These are phyloP conservation scores for Chrysoporthe austroafricana DNA, from an alignment of 2,329 filamentous ascomycete genomes.

Conservation along the genomic window DNA sequence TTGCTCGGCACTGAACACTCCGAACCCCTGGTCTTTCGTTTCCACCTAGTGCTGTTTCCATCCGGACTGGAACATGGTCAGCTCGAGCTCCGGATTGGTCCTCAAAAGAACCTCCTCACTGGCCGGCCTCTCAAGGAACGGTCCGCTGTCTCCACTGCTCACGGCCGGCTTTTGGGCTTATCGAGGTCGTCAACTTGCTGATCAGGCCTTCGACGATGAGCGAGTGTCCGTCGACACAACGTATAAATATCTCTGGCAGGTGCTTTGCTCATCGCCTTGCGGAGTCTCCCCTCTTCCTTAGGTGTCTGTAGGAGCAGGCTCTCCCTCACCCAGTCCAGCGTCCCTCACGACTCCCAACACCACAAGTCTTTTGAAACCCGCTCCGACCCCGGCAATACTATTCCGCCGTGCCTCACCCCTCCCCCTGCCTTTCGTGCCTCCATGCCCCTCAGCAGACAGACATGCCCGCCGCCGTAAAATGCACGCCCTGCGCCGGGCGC, in stretches of 20 bases:
- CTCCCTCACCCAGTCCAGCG: slow-evolving; percentile 6
- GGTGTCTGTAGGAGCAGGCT: slow-evolving; percentile 7
- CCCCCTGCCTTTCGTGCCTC: not conserved
- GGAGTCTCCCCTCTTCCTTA: not conserved
- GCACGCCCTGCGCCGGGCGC: slow-evolving; percentile 7
- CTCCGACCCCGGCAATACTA: not conserved
- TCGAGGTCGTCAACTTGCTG: not conserved
- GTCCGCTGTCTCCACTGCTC: not conserved
- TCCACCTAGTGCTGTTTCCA: not conserved
- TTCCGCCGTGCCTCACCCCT: not conserved
- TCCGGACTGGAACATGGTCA: not conserved
- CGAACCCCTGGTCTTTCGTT: too few relatives aligned
- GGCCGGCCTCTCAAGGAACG: not conserved
- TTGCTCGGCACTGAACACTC: not conserved
- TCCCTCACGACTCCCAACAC: slow-evolving; percentile 8
- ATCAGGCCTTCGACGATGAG: not conserved
- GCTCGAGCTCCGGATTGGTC: not conserved
- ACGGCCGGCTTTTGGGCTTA: not conserved
- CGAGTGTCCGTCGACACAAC: not conserved
- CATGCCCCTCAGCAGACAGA: not conserved
- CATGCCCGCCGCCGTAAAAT: slow-evolving; percentile 10
- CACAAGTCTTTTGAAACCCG: not conserved
- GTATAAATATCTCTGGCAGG: not conserved
- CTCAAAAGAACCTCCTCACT: not conserved
- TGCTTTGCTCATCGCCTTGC: not conserved